Base-by-base conservation (phyloP, 2,329 filamentous ascomycete species). In the Chaetoscypha palmicola region DNA sequence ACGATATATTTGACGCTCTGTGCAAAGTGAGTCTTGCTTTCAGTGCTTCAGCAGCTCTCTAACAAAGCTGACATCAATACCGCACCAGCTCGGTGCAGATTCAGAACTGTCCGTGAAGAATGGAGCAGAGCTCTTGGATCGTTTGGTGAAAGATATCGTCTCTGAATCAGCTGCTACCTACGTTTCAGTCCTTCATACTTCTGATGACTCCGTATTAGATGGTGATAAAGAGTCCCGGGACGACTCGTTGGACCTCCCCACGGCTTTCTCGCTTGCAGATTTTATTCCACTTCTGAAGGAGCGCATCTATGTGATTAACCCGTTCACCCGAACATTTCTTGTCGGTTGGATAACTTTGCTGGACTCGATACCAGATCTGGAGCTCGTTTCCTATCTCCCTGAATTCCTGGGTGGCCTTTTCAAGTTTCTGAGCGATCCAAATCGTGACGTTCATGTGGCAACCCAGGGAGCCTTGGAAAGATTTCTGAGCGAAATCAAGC, bases 81-180 rank as follows among this genome's bases (percentile, higher is more conserved):
- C n/a, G n/a, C n/a, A n/a, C 34, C 40, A 95, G 90, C 78, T 98
- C 56, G 90, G 91, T 12, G 92, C 92, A 37, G 92, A 98, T 64
- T 91, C 90, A 1, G 94, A 98, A 63, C 71, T 96, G 4, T 97
- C 91, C 0, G 94, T 98, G 46, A 98, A 98, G 67, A 98, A 98
- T 61, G 92, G 92, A 21, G 92, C 92, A 17, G 92, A 98, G 63
- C 75, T 98, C 38, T 75, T 98, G 7, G 92, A 98, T 66, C 85
- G 92, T 22, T 74, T 98, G 37, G 82, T 98, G 60, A 96, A 96
- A 66, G 90, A 97, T 58, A 95, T 97, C 49, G 89, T 97, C 3
- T 86, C 90, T 2, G 91, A 97, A 66, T 95, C 90, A 4, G 90
- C 91, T 11, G 86, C 91, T 33, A 92, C 89, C 3, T 98, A 98